Evolutionary conservation across 805 yeast genomes (phyloP), one percentile per base, ranked within the genome.

Genomic region (Candida insectorum): DNA sequence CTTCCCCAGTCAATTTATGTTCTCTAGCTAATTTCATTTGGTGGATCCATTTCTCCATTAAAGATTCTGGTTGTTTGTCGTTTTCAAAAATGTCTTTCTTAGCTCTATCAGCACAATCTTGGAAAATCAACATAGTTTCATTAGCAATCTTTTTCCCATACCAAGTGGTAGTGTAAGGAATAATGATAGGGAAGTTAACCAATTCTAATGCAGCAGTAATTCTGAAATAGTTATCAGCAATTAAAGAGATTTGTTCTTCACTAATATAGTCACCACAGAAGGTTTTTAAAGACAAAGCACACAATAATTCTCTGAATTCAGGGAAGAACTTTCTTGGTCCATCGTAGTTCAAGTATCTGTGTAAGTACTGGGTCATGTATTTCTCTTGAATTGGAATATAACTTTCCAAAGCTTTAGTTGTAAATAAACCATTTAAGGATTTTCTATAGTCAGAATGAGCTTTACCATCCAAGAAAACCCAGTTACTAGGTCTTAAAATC

Each of bases 131-230:
- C 97, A 93, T 91, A 12, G 96, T 86, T 71, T 81, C 77, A 58
- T 93, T 95, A 37, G 97, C 95, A 52, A 89, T 84, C 56, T 74
- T 79, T 69, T 85, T 82, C 47, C 98, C 98, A 62, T 89, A 86
- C 98, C 98, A 93, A 22, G 98, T 83, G 69, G 91, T 93, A 41
- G 98, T 88, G 72, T 74, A 93, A 19, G 98, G 98, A 30, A 93
- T 60, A 44, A 93, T 91, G 51, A 93, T 85, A 43, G 98, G 98
- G 79, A 93, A 93, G 71, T 93, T 93, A 42, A 93, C 98, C 47
- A 93, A 76, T 66, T 93, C 98, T 54, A 93, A 74, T 17, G 98
- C 98, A 40, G 95, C 95, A 10, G 98, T 93, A 46, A 93, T 85
- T 44, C 77, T 69, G 63, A 79, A 93, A 64, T 89, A 93, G 62